Base-by-base conservation (phyloP, 805 yeast species). In the Saccharomycopsis amapae region DNA sequence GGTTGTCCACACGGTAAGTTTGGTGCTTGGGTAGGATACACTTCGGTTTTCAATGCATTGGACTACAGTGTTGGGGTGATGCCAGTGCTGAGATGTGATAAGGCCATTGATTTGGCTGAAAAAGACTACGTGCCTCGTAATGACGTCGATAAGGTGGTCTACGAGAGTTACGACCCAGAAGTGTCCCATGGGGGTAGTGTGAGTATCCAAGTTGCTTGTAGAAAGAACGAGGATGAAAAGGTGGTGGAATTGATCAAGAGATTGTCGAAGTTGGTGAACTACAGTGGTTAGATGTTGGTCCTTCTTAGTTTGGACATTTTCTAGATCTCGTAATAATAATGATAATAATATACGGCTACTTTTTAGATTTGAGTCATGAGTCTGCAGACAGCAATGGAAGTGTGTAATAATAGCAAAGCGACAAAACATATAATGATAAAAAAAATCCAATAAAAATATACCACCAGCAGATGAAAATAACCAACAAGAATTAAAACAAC, bases 191-290 rank as follows among this genome's bases (percentile, higher is more conserved):
- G 79, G 3, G 75, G 79, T 45, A 80, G 86, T 0, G 79, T 77
- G 12, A 75, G 79, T 17, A 62, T 82, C n/a, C 87, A 81, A 59
- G 62, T 82, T 25, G 76, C 80, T 3, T 78, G 82, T n/a, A 67
- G 68, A 47, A 68, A 76, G 44, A 65, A 70, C 17, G 73, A 78
- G 54, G 89, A 81, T 53, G 88, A 81, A 55, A 78, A 78, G 56
- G 75, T 69, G 3, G 56, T 78, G 35, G 66, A 63, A 43, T 68
- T 75, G 55, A 68, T 75, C 72, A 61, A 64, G 48, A 56, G 64
- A 2, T 59, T 72, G 17, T 48, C 63, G 3, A 44, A 53, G 40
- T 34, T 44, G 17, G 37, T 34, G 15, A 15, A 34, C 15, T 34
- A 34, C 37, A 34, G n/a, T 10, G 37, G 15, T 10, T 34, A 34